These are phyloP conservation scores for Perkinsela sp. DNA, from an alignment of 208 protist genomes.

Conservation along the genomic window DNA sequence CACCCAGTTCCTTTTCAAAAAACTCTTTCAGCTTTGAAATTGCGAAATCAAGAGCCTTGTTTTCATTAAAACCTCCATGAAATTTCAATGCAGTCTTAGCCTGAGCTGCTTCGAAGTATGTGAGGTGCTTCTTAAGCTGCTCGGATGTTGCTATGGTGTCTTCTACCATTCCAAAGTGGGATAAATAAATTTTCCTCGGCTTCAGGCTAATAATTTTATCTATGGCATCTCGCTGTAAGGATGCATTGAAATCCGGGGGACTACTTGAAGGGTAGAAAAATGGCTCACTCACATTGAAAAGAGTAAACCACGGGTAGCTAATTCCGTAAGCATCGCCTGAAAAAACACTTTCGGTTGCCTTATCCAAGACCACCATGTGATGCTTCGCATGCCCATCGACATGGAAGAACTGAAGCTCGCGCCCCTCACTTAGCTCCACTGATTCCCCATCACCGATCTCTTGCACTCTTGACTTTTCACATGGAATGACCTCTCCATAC, in stretches of 20 bases:
- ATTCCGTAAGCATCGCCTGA: neutral
- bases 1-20: neutral
- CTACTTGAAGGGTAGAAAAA: neutral
- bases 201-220: neutral
- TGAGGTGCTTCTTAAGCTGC: neutral
- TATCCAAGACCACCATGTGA: neutral
- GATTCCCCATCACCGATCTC: neutral
- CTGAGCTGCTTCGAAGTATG: neutral
- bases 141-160: neutral
- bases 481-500: neutral
- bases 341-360: slow-evolving; percentile 1
- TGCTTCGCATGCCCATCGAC: neutral
- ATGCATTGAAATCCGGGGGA: neutral
- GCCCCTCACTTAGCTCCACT: neutral
- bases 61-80: neutral
- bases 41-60: neutral
- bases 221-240: neutral
- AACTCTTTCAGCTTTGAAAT: neutral
- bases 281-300: neutral
- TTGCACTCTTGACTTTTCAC: neutral
- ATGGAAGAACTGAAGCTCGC: neutral
- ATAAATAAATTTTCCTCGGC: neutral
- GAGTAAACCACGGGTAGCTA: neutral
- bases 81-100: neutral
- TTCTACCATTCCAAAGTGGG: neutral